A percentile compares a stretch with the other conserved stretches of the same genome.
phyloP scores from a whole-genome alignment of 768 basidiomycete genomes.

The Hysterangium stoloniferum region DNA sequence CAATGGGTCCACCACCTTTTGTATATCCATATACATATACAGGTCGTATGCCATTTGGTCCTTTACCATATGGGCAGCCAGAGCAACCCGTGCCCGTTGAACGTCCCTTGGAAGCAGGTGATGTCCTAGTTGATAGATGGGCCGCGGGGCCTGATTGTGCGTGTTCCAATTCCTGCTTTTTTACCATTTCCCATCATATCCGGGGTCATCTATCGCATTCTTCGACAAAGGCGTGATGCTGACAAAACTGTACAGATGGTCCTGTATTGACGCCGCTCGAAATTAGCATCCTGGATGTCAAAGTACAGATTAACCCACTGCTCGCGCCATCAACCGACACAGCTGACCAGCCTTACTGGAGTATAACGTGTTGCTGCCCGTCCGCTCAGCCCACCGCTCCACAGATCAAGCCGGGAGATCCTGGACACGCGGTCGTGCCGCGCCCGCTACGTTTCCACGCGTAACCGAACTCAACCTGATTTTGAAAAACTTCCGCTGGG shows the following conservation, averaged over 20 bases:
- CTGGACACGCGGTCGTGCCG: slow-evolving; percentile 57
- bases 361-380: slow-evolving; percentile 69
- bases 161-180: no score
- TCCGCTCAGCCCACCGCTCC: slow-evolving; percentile 53
- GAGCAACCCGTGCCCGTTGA: no score
- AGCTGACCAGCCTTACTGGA: slow-evolving; percentile 45
- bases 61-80: no score
- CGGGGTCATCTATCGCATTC: no score
- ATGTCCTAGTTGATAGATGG: no score
- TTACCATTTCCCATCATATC: no score
- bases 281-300: slow-evolving; percentile 39
- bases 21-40: no score
- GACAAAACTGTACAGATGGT: slow-evolving; percentile 57
- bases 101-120: no score
- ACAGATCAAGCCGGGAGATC: slow-evolving; percentile 52
- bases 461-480: slow-evolving; percentile 44
- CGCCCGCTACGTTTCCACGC: slow-evolving; percentile 62
- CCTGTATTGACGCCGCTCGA: slow-evolving; percentile 63
- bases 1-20: no score
- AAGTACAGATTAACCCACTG: slow-evolving; percentile 52
- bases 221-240: no score
- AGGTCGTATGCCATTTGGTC: no score
- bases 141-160: no score
- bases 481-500: slow-evolving; percentile 48
- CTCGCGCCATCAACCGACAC: slow-evolving; percentile 36